Evolutionary conservation across 805 yeast species (phyloP).

Genomic region (Candida tibetensis): DNA sequence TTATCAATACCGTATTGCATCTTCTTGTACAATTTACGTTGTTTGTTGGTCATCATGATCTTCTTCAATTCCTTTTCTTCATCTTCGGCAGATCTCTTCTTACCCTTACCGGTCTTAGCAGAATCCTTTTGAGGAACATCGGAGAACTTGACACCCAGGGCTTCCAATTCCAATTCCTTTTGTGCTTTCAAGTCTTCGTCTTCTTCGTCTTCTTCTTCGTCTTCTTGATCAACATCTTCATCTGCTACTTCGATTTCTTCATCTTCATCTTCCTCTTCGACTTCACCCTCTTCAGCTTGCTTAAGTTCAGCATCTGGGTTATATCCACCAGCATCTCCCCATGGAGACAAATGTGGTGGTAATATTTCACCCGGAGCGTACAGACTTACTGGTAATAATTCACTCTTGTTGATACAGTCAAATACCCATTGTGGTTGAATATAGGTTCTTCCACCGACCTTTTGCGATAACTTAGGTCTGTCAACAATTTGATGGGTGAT

Average conservation of each 20-base stretch:
- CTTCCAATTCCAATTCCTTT: slow-evolving; percentile 74
- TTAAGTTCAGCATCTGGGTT: slow-evolving; percentile 65
- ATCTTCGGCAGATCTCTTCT: slow-evolving; percentile 53
- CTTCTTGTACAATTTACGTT: slow-evolving; percentile 88
- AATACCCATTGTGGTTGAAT: slow-evolving; percentile 98
- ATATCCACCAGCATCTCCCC: slow-evolving; percentile 95
- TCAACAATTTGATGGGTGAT: slow-evolving; percentile 94
- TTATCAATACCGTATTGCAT: slow-evolving; percentile 88
- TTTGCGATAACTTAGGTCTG: slow-evolving; percentile 75
- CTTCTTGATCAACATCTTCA: slow-evolving; percentile 36
- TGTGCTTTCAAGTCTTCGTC: slow-evolving; percentile 72
- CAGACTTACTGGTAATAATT: slow-evolving; percentile 68
- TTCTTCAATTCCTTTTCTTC: slow-evolving; percentile 89
- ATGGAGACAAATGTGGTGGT: slow-evolving; percentile 97
- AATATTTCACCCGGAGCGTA: slow-evolving; percentile 93
- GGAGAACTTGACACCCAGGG: slow-evolving; percentile 77
- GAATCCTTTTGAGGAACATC: slow-evolving; percentile 39
- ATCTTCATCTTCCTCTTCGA: slow-evolving; percentile 44
- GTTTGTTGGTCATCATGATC: slow-evolving; percentile 98
- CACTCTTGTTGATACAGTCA: slow-evolving; percentile 79
- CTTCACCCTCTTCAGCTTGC: slow-evolving; percentile 42
- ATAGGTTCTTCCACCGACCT: slow-evolving; percentile 89
- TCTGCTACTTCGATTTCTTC: slow-evolving; percentile 49
- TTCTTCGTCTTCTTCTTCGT: slow-evolving; percentile 52
- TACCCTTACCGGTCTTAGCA: slow-evolving; percentile 34